Conservation (phyloP, 1,284 basidiomycete species). For the Marasmius oreades region DNA sequence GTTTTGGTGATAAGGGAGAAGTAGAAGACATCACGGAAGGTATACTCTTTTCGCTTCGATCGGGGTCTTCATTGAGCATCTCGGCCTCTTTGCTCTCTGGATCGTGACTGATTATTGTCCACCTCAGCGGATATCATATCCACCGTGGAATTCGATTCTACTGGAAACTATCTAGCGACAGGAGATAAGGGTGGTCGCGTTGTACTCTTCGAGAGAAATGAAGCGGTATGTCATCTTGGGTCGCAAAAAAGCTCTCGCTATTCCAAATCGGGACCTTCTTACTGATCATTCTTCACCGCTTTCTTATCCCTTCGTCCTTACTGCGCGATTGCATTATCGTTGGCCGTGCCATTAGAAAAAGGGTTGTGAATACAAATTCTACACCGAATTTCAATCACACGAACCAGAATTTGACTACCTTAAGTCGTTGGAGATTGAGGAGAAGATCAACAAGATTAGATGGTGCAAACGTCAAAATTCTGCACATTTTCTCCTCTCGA, state of each 20-base stretch:
- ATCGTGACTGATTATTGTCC: constrained; percentile 26
- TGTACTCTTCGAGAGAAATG: constrained; percentile 97
- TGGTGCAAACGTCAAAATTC: constrained; percentile 99
- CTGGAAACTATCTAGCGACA: constrained; percentile 98
- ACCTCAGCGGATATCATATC: constrained; percentile 94
- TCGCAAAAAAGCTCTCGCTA: constrained; percentile 6
- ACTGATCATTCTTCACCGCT: constrained; percentile 18
- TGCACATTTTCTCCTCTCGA: constrained; percentile 96
- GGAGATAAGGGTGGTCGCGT: constrained; percentile 99
- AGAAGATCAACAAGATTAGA: constrained; percentile 99
- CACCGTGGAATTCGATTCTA: constrained; percentile 99
- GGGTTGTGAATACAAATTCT: constrained; percentile 99
- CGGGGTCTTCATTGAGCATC: neutral
- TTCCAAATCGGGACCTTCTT: constrained; percentile 27
- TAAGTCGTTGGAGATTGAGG: constrained; percentile 99
- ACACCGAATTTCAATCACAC: constrained; percentile 99
- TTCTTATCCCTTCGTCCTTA: constrained; percentile 7
- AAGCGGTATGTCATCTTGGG: constrained; percentile 67
- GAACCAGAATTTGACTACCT: constrained; percentile 99
- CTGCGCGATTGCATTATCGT: constrained; percentile 14
- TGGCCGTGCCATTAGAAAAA: constrained; percentile 72
- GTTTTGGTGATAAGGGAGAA: constrained; percentile 99
- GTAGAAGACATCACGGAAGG: constrained; percentile 99
- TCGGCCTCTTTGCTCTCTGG: constrained; percentile 13
- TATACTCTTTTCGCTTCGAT: constrained; percentile 31